A percentile compares a stretch with the other conserved stretches of the same genome.
phyloP scores from a whole-genome alignment of 106 monocot genomes.

The Vanilla planifolia region DNA sequence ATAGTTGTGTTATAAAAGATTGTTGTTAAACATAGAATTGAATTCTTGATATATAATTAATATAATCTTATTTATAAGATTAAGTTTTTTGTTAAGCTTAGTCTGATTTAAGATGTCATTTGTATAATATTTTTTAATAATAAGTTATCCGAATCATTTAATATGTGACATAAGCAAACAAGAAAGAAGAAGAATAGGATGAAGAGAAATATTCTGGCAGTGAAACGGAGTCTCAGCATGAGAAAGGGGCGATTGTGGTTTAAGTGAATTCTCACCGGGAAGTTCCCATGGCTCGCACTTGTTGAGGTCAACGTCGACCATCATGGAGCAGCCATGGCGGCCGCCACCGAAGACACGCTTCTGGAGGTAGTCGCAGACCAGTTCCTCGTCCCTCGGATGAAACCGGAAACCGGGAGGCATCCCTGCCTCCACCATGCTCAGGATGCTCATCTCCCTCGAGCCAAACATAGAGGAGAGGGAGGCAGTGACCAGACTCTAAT shows the following conservation, averaged over 20 bases:
- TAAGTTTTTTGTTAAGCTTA: too few relatives aligned
- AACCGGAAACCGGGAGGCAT: constrained; percentile 83
- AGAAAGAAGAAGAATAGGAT: not conserved
- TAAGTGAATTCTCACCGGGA: constrained; percentile 38
- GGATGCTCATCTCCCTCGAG: not conserved
- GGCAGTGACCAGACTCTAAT: not conserved
- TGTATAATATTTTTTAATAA: not conserved
- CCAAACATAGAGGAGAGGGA: not conserved
- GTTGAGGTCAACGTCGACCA: constrained; percentile 85
- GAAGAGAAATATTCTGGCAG: not conserved
- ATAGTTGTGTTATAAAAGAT: too few relatives aligned
- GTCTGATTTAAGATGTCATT: too few relatives aligned
- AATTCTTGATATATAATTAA: too few relatives aligned
- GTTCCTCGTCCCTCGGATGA: constrained; percentile 80
- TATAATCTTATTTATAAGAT: too few relatives aligned
- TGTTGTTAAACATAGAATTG: too few relatives aligned
- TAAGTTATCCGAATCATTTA: not conserved
- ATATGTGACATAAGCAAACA: not conserved
- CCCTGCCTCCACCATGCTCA: constrained; percentile 69
- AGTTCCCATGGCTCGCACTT: constrained; percentile 95
- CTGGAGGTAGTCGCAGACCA: constrained; percentile 59
- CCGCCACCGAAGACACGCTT: constrained; percentile 20
- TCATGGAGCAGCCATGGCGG: constrained; percentile 13
- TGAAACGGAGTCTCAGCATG: too few relatives aligned
- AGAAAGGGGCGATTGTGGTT: not conserved